phyloP scores from a whole-genome alignment of 208 protist genomes.

The Tritrichomonas musculus region DNA sequence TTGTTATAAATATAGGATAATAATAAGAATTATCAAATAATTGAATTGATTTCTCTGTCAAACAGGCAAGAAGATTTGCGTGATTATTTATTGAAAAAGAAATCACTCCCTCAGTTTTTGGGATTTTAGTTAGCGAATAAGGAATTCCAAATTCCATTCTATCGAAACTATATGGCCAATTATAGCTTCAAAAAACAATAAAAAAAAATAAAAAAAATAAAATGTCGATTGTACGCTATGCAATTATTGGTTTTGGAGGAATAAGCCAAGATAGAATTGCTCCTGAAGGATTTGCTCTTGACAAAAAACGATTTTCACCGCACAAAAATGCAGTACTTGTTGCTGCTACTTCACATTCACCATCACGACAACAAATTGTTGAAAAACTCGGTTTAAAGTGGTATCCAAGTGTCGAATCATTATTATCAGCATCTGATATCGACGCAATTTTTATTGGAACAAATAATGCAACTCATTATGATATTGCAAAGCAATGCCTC shows the following conservation, averaged over 20 bases:
- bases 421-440: not conserved
- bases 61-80: too few species aligned
- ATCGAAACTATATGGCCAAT: too few species aligned
- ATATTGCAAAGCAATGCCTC: not conserved
- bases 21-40: too few species aligned
- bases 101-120: too few species aligned
- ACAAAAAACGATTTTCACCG: not conserved
- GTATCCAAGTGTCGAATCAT: not conserved
- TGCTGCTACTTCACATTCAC: not conserved
- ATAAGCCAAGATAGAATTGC: not conserved
- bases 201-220: too few species aligned
- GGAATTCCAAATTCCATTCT: too few species aligned
- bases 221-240: not conserved
- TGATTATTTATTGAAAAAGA: too few species aligned
- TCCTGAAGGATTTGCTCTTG: not conserved
- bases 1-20: too few species aligned
- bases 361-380: not conserved
- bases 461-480: not conserved
- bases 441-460: constrained; percentile 10
- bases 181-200: too few species aligned
- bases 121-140: too few species aligned
- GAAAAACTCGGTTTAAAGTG: not conserved
- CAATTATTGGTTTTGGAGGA: not conserved
- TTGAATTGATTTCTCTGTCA: too few species aligned
- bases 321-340: not conserved